Percentiles rank a stretch among this genome's conserved stretches.
phyloP scores from a whole-genome alignment of 805 yeast genomes.

The Lipomyces spencermartinsiae region DNA sequence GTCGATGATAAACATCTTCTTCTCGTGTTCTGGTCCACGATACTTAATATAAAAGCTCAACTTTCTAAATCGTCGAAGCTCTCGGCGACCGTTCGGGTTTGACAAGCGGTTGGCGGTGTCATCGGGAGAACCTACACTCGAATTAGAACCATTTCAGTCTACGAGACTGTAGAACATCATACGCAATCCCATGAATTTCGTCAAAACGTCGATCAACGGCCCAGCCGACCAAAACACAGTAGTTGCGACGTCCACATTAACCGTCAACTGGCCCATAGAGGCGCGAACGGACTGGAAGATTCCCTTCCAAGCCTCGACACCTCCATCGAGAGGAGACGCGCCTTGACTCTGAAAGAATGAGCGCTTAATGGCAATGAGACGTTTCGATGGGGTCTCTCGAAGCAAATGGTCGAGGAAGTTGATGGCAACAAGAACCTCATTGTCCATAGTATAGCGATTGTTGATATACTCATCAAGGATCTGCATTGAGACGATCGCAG shows the following conservation, averaged over 20 bases:
- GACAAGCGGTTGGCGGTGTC: conserved; percentile 42
- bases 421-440: conserved; percentile 23
- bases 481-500: conserved; percentile 26
- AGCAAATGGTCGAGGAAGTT: conserved; percentile 29
- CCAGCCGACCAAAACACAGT: conserved; percentile 45
- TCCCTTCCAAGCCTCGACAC: conserved; percentile 45
- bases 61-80: conserved; percentile 13
- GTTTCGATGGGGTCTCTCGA: conserved; percentile 22
- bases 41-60: conserved; percentile 22
- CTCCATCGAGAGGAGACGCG: conserved; percentile 39
- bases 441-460: conserved; percentile 22
- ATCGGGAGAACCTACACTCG: conserved; percentile 31
- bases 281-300: conserved; percentile 46
- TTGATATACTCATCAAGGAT: conserved; percentile 21
- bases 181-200: conserved; percentile 14
- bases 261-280: conserved; percentile 42
- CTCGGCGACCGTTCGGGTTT: conserved; percentile 27
- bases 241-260: conserved; percentile 45
- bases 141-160: neutral
- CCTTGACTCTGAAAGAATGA: conserved; percentile 15
- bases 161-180: neutral
- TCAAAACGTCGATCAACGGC: conserved; percentile 40
- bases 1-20: conserved; percentile 20
- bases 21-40: conserved; percentile 28
- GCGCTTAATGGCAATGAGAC: conserved; percentile 22